A percentile compares a stretch with the other conserved stretches of the same genome.
Conservation (phyloP, 2,329 filamentous ascomycete species). For the Fusarium heterosporum region DNA sequence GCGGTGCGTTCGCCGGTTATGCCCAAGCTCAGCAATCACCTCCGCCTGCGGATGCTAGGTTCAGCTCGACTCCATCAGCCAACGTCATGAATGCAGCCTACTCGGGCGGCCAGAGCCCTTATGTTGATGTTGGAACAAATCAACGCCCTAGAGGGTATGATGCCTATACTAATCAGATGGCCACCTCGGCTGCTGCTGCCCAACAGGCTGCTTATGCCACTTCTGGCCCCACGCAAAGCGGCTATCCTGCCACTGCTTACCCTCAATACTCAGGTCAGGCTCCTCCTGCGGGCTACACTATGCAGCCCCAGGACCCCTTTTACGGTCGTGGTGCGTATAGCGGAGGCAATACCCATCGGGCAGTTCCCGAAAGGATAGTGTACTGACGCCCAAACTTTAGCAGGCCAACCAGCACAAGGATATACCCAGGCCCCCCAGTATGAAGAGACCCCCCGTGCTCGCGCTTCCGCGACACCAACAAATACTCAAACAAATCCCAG, state of each 20-base stretch:
- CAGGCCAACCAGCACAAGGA: constrained; percentile 56
- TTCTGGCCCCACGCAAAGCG: constrained; percentile 47
- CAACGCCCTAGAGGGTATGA: constrained; percentile 50
- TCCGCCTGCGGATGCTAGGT: constrained; percentile 51
- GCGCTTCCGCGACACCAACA: constrained; percentile 53
- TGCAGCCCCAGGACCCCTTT: constrained; percentile 64
- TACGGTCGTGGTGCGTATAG: constrained; percentile 72
- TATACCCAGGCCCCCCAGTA: constrained; percentile 65
- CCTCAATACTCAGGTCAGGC: constrained; percentile 53
- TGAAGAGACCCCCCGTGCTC: constrained; percentile 59
- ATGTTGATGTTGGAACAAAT: constrained; percentile 54
- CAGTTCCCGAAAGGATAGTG: constrained; percentile 51
- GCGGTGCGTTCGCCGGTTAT: constrained; percentile 50
- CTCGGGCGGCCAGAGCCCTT: constrained; percentile 49
- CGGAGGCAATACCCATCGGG: constrained; percentile 40
- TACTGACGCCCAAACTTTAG: constrained; percentile 61
- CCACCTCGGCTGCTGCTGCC: constrained; percentile 47
- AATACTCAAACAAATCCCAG: constrained; percentile 55
- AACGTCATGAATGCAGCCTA: constrained; percentile 51
- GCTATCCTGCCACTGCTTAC: constrained; percentile 51
- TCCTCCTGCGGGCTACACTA: constrained; percentile 53
- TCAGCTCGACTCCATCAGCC: constrained; percentile 45
- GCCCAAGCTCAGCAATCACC: constrained; percentile 51
- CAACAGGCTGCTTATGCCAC: constrained; percentile 52
- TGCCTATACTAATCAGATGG: constrained; percentile 50